A percentile compares a stretch with the other conserved stretches of the same genome.
Evolutionary conservation across 2,329 filamentous ascomycete genomes (phyloP).

Genomic region (Fusarium sp.): DNA sequence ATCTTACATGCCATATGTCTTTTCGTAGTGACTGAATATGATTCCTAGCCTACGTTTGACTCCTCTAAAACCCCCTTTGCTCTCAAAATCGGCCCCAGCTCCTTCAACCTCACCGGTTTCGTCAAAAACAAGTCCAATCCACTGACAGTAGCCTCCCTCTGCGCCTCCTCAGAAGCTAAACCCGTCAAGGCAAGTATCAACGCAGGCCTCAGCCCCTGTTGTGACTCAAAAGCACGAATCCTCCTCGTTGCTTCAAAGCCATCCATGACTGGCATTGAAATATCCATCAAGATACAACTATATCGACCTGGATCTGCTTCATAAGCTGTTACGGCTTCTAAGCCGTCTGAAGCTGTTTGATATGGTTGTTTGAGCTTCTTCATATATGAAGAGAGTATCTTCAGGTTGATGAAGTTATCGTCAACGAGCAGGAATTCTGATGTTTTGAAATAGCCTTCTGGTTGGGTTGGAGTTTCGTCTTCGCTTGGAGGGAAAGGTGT

Average conservation of each 20-base stretch:
- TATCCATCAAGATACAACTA: constrained; percentile 59
- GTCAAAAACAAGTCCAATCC: constrained; percentile 68
- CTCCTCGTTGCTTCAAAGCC: constrained; percentile 62
- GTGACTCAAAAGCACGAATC: constrained; percentile 63
- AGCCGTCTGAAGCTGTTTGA: constrained; percentile 51
- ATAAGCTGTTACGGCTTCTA: constrained; percentile 51
- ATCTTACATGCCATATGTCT: background rate
- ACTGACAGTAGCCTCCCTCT: constrained; percentile 65
- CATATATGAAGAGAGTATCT: constrained; percentile 52
- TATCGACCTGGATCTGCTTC: constrained; percentile 40
- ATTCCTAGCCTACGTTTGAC: constrained; percentile 11
- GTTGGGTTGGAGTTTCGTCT: constrained; percentile 19
- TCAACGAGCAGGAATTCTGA: constrained; percentile 54
- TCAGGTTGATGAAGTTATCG: constrained; percentile 57
- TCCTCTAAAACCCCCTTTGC: constrained; percentile 32
- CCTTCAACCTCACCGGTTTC: constrained; percentile 63
- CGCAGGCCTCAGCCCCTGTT: constrained; percentile 55
- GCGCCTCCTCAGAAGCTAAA: constrained; percentile 61
- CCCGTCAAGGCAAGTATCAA: constrained; percentile 67
- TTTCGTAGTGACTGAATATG: no score
- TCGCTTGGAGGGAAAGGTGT: constrained; percentile 20
- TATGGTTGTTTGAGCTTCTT: constrained; percentile 50
- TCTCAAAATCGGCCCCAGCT: constrained; percentile 47
- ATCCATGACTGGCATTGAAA: constrained; percentile 70
- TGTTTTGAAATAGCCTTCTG: constrained; percentile 1